phyloP scores from a whole-genome alignment of 129 eudicot genomes.

The Saposhnikovia divaricata region DNA sequence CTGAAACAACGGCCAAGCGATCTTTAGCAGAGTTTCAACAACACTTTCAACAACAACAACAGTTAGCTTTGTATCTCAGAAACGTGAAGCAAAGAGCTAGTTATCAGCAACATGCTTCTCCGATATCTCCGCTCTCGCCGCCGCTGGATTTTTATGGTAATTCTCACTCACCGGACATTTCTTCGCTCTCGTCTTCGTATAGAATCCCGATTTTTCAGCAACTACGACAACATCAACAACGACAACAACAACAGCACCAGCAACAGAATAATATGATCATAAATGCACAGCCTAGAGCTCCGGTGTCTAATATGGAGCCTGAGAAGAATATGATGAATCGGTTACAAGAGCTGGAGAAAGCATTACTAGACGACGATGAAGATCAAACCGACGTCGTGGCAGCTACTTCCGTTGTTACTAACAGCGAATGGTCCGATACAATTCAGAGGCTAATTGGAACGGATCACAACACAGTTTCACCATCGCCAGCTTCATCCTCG shows the following conservation, averaged over 20 bases:
- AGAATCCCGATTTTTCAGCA: slow-evolving; percentile 31
- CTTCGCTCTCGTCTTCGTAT: slow-evolving; percentile 32
- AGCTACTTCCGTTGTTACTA: slow-evolving; percentile 51
- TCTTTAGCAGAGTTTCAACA: slow-evolving; percentile 62
- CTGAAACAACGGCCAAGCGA: slow-evolving; percentile 54
- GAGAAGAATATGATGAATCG: slow-evolving; percentile 35
- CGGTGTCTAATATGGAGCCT: slow-evolving; percentile 13
- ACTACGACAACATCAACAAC: slow-evolving; percentile 8
- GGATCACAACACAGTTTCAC: slow-evolving; percentile 38
- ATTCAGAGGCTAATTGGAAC: slow-evolving; percentile 45
- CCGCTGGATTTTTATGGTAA: slow-evolving; percentile 39
- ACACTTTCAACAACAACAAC: slow-evolving; percentile 32
- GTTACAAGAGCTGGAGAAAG: slow-evolving; percentile 67
- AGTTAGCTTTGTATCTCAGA: slow-evolving; percentile 29
- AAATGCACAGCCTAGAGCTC: not conserved
- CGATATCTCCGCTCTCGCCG: slow-evolving; percentile 42
- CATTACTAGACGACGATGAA: slow-evolving; percentile 45
- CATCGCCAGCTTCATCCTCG: slow-evolving; percentile 78
- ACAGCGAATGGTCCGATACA: slow-evolving; percentile 68
- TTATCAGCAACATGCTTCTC: slow-evolving; percentile 34
- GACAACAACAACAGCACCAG: not conserved
- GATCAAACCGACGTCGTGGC: slow-evolving; percentile 17
- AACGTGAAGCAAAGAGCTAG: slow-evolving; percentile 48
- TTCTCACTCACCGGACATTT: slow-evolving; percentile 27
- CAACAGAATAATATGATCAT: not conserved